Conservation (phyloP, 176 grass and related monocot genomes). For the Carex pumila region DNA sequence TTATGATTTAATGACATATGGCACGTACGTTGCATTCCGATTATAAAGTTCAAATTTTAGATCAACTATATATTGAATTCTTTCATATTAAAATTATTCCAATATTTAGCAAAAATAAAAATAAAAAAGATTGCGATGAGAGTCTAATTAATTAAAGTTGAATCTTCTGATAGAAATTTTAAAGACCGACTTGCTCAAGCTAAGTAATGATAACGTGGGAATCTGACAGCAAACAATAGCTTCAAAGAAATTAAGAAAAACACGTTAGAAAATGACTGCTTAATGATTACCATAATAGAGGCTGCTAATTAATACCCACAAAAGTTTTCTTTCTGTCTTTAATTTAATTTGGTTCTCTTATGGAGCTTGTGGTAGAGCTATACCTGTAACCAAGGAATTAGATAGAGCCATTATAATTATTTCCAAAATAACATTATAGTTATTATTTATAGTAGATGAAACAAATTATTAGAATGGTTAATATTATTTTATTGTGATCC, state of each 20-base stretch:
- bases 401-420: background rate
- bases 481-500: background rate
- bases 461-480: background rate
- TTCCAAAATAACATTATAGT: background rate
- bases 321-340: background rate
- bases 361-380: background rate
- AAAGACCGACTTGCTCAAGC: background rate
- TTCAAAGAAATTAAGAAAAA: background rate
- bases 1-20: too few relatives aligned
- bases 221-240: background rate
- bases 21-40: background rate
- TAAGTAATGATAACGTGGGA: background rate
- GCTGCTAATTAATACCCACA: background rate
- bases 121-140: background rate
- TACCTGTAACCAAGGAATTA: background rate
- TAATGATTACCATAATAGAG: background rate
- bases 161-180: background rate
- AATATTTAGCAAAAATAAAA: background rate
- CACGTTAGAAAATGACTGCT: background rate
- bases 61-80: too few relatives aligned
- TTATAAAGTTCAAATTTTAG: background rate
- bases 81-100: too few relatives aligned
- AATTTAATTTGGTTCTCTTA: background rate
- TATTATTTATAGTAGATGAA: background rate
- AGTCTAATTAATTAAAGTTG: background rate